A percentile compares a stretch with the other conserved stretches of the same genome.
phyloP scores from a whole-genome alignment of 2,329 filamentous ascomycete genomes.

The Verticillium longisporum region DNA sequence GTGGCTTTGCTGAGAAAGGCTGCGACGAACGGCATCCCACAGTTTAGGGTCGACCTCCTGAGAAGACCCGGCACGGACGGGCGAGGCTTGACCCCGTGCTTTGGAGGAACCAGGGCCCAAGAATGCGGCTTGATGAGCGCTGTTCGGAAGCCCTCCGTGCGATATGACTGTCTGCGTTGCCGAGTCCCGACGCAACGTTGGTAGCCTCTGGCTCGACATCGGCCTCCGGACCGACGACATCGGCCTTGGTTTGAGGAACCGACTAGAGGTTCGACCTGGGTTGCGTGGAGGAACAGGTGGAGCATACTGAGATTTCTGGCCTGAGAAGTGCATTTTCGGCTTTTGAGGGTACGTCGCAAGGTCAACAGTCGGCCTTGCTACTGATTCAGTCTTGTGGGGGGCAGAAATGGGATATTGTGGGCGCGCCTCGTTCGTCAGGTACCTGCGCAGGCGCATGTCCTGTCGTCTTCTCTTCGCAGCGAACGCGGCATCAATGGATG shows the following conservation, averaged over 20 bases:
- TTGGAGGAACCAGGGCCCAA: neutral
- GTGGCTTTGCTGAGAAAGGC: constrained; percentile 11
- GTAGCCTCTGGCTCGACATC: neutral
- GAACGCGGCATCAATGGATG: neutral
- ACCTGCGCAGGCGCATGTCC: neutral
- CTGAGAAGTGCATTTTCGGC: neutral
- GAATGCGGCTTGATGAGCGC: neutral
- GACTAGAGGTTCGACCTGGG: neutral
- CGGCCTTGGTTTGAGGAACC: neutral
- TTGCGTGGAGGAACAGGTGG: neutral
- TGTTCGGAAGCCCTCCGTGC: neutral
- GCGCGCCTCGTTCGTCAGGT: neutral
- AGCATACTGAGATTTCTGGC: neutral
- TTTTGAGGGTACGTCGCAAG: neutral
- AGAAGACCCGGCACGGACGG: neutral
- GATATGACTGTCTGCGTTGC: neutral
- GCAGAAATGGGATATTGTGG: neutral
- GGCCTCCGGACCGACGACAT: neutral
- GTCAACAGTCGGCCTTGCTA: neutral
- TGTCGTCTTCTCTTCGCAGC: neutral
- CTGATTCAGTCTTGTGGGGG: neutral
- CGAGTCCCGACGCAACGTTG: neutral
- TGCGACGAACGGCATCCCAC: constrained; percentile 11
- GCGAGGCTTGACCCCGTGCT: neutral
- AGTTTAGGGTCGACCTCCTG: constrained; percentile 7